These are phyloP conservation scores for Ziziphus jujuba DNA, from an alignment of 306 rosid genomes.

Conservation along the genomic window DNA sequence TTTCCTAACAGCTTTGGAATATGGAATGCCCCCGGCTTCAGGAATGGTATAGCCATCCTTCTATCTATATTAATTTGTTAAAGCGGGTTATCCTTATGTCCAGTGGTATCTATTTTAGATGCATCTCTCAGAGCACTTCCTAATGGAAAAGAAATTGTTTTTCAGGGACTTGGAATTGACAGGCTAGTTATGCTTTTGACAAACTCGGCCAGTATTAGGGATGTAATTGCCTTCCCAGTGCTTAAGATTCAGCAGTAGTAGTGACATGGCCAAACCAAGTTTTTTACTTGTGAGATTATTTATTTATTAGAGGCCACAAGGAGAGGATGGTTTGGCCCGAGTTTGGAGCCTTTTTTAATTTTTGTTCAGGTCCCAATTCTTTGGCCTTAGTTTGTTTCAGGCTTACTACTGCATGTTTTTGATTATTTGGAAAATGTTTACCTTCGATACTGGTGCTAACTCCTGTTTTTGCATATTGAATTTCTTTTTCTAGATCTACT, in stretches of 20 bases:
- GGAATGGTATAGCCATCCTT: conserved; percentile 72
- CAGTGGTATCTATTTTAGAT: neutral
- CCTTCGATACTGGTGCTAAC: too few species aligned
- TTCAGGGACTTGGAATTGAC: conserved; percentile 96
- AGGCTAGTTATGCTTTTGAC: conserved; percentile 96
- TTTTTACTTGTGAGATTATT: neutral
- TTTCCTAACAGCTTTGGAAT: conserved; percentile 91
- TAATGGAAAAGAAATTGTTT: conserved; percentile 27
- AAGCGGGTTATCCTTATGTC: neutral
- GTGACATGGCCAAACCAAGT: conserved; percentile 7
- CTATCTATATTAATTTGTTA: neutral
- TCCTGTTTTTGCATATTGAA: too few species aligned
- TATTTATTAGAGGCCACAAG: neutral
- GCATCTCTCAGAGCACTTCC: conserved; percentile 2
- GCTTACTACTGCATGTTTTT: too few species aligned
- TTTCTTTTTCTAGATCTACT: too few species aligned
- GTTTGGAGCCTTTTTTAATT: too few species aligned
- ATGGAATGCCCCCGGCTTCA: conserved; percentile 99
- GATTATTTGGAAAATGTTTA: too few species aligned
- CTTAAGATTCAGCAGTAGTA: conserved; percentile 70
- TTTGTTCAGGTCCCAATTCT: too few species aligned
- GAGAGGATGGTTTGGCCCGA: too few species aligned
- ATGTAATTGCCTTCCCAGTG: conserved; percentile 96
- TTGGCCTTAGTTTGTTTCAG: too few species aligned
- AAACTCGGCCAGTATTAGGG: conserved; percentile 86